A percentile compares a stretch with the other conserved stretches of the same genome.
Conservation (phyloP, 1,284 basidiomycete genomes). For the Lentinus polychrous region DNA sequence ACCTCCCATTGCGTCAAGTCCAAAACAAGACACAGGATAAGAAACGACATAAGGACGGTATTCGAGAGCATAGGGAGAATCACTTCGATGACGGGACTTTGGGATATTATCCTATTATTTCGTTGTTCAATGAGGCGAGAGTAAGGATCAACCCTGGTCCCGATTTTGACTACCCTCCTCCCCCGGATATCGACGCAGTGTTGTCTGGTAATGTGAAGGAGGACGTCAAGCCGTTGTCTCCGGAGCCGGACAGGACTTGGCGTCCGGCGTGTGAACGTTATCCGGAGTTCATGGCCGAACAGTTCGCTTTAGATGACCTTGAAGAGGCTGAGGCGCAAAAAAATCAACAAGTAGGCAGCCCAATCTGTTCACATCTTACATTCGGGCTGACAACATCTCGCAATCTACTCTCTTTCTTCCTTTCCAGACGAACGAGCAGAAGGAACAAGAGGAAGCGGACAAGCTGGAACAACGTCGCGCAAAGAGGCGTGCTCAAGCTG, state of each 20-base stretch:
- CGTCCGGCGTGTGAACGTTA: constrained; percentile 75
- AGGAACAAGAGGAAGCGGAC: constrained; percentile 10
- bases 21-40: constrained; percentile 44
- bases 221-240: constrained; percentile 24
- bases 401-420: neutral
- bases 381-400: no score
- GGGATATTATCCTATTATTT: constrained; percentile 95
- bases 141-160: constrained; percentile 87
- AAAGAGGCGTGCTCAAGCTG: constrained; percentile 22
- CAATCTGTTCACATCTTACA: no score
- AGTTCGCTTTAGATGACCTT: constrained; percentile 59
- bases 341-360: constrained; percentile 11
- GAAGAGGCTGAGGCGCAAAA: constrained; percentile 60
- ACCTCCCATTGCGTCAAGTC: constrained; percentile 72
- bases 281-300: constrained; percentile 70
- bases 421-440: constrained; percentile 8
- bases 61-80: constrained; percentile 74
- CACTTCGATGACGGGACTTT: constrained; percentile 90
- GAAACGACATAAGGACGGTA: constrained; percentile 52
- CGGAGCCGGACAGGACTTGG: constrained; percentile 46
- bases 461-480: constrained; percentile 21
- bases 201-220: constrained; percentile 29
- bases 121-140: constrained; percentile 86
- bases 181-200: constrained; percentile 60
- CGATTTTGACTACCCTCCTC: constrained; percentile 75